phyloP scores from a whole-genome alignment of 148 eudicot species.

The Amaranthus hypochondriacus region DNA sequence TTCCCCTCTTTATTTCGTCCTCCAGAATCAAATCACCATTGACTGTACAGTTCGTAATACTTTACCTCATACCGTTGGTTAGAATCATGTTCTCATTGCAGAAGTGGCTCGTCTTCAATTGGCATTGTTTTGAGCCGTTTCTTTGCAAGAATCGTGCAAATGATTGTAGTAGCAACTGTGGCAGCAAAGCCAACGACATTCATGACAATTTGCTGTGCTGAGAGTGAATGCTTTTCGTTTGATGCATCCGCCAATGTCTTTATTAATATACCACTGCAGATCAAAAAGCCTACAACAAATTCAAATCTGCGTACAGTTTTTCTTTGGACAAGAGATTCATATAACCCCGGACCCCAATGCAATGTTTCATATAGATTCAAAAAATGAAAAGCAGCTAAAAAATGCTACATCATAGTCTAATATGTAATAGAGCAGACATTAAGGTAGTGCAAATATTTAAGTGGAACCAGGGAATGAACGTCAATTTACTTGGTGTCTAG shows the following conservation, averaged over 20 bases:
- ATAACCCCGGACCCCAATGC: too few relatives aligned
- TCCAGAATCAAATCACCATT: constrained; percentile 20
- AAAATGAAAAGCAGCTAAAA: too few relatives aligned
- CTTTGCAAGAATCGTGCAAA: constrained; percentile 65
- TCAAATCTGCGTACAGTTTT: neutral
- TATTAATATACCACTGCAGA: constrained; percentile 70
- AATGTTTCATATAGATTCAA: too few relatives aligned
- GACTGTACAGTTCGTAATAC: constrained; percentile 19
- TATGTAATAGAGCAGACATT: too few relatives aligned
- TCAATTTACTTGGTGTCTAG: too few relatives aligned
- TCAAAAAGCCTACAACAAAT: neutral
- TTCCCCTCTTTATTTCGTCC: constrained; percentile 3
- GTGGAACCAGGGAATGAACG: too few relatives aligned
- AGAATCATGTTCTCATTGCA: constrained; percentile 13
- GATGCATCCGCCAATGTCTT: constrained; percentile 82
- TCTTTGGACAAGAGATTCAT: too few relatives aligned
- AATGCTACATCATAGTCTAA: too few relatives aligned
- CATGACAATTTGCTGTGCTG: constrained; percentile 56
- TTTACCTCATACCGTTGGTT: constrained; percentile 5
- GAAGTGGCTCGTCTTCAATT: constrained; percentile 24
- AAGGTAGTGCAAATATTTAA: too few relatives aligned
- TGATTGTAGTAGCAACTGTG: constrained; percentile 50
- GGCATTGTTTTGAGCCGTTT: constrained; percentile 36
- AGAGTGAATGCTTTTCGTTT: constrained; percentile 41
- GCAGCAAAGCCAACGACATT: constrained; percentile 64